Conservation (phyloP, 768 basidiomycete genomes). For the Lepiota venenata region DNA sequence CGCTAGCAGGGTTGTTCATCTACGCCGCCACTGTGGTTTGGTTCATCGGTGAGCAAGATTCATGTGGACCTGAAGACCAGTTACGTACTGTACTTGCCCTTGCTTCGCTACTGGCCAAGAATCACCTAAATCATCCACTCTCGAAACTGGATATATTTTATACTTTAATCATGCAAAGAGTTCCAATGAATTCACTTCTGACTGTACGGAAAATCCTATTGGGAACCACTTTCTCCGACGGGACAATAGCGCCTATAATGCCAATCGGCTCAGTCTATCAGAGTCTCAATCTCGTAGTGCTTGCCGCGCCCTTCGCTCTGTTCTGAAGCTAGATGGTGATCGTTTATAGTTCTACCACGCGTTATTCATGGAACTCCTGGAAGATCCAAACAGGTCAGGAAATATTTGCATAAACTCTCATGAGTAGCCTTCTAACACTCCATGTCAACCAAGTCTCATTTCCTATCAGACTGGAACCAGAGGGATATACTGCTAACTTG, state of each 20-base stretch:
- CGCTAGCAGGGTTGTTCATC: not conserved
- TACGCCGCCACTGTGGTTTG: not conserved
- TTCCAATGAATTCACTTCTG: not conserved
- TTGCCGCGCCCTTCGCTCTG: not conserved
- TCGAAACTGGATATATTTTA: not conserved
- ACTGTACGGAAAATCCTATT: not conserved
- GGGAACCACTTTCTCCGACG: too few relatives aligned
- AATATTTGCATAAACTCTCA: too few relatives aligned
- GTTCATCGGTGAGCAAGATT: not conserved
- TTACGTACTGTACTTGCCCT: not conserved
- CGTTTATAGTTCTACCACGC: too few relatives aligned
- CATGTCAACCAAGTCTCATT: too few relatives aligned
- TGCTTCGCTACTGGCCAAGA: not conserved
- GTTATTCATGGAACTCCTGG: too few relatives aligned
- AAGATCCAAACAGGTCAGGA: too few relatives aligned
- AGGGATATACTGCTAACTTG: too few relatives aligned
- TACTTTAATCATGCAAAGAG: not conserved
- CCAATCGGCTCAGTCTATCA: not conserved
- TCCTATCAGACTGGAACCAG: too few relatives aligned
- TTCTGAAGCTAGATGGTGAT: not conserved
- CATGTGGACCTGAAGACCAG: constrained; percentile 3
- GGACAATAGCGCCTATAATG: not conserved
- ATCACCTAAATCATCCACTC: not conserved
- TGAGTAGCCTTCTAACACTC: too few relatives aligned
- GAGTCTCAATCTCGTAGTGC: not conserved